These are phyloP conservation scores for Penicillium sp. DNA, from an alignment of 2,329 filamentous ascomycete species.

Conservation along the genomic window DNA sequence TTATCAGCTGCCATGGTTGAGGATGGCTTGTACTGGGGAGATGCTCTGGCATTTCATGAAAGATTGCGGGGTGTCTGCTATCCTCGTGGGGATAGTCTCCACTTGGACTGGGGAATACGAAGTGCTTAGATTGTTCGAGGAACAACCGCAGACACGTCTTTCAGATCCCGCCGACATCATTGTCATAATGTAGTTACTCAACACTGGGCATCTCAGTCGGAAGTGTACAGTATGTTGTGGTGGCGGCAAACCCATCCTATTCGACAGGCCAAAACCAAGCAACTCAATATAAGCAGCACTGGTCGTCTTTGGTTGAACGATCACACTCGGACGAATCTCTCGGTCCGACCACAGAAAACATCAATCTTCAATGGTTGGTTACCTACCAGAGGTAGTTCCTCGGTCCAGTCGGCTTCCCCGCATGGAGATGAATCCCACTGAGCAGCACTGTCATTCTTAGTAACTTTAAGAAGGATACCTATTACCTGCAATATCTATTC, in stretches of 20 bases:
- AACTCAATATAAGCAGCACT: background rate
- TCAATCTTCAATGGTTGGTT: background rate
- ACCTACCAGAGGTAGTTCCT: constrained; percentile 6
- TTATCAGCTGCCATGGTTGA: constrained; percentile 14
- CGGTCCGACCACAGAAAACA: background rate
- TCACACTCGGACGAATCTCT: background rate
- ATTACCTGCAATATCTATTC: background rate
- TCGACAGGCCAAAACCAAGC: background rate
- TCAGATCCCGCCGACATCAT: background rate
- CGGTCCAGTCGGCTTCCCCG: constrained; percentile 26
- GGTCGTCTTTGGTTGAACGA: background rate
- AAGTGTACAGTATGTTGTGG: background rate
- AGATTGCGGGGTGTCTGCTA: background rate
- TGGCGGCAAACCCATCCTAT: background rate
- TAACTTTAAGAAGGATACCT: background rate
- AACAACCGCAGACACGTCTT: background rate
- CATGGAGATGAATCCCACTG: constrained; percentile 8
- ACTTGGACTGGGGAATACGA: background rate
- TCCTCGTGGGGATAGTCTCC: constrained; percentile 4
- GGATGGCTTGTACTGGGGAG: background rate
- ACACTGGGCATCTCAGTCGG: too few species aligned
- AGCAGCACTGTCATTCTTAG: background rate
- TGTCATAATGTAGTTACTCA: too few species aligned
- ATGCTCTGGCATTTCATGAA: background rate
- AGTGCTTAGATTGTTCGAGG: background rate